These are phyloP conservation scores for Chytriomyces hyalinus DNA, from an alignment of 192 early-diverging fungal species.

Conservation along the genomic window DNA sequence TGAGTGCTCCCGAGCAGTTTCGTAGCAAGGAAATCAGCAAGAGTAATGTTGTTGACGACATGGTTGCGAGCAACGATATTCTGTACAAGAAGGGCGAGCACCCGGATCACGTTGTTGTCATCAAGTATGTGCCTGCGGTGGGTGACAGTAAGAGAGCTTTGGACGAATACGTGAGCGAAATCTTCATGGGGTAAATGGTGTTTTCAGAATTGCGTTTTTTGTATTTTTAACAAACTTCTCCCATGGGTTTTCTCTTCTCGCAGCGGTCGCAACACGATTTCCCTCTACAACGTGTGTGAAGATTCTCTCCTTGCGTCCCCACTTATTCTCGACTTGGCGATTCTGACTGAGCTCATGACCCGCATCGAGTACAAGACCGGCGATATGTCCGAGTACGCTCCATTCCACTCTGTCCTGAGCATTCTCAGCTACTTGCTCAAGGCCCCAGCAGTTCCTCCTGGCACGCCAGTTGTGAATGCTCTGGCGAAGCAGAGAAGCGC, in stretches of 20 bases:
- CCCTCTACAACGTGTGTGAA: conserved; percentile 98
- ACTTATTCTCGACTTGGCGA: conserved; percentile 93
- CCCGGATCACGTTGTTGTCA: conserved; percentile 90
- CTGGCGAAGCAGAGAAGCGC: conserved; percentile 92
- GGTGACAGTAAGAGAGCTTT: conserved; percentile 98
- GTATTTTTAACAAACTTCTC: not conserved
- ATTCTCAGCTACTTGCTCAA: conserved; percentile 96
- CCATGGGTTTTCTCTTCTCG: not conserved
- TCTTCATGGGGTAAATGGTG: conserved; percentile 84
- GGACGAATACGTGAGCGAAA: conserved; percentile 98
- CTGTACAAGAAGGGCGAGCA: conserved; percentile 82
- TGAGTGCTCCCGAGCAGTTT: conserved; percentile 97
- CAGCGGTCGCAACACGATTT: conserved; percentile 90
- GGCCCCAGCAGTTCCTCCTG: conserved; percentile 91
- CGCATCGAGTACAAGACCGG: conserved; percentile 89
- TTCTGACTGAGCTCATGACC: conserved; percentile 96
- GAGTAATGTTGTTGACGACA: conserved; percentile 98
- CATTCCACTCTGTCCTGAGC: conserved; percentile 95
- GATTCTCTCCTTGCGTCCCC: conserved; percentile 97
- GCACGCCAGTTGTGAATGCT: conserved; percentile 96
- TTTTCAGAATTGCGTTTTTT: not conserved
- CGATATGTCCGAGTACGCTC: conserved; percentile 70
- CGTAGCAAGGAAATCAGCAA: conserved; percentile 99
- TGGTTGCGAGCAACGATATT: conserved; percentile 94
- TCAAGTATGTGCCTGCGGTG: conserved; percentile 97